phyloP scores from a whole-genome alignment of 1,139 yeast species.

The Debaryomyces fabryi region DNA sequence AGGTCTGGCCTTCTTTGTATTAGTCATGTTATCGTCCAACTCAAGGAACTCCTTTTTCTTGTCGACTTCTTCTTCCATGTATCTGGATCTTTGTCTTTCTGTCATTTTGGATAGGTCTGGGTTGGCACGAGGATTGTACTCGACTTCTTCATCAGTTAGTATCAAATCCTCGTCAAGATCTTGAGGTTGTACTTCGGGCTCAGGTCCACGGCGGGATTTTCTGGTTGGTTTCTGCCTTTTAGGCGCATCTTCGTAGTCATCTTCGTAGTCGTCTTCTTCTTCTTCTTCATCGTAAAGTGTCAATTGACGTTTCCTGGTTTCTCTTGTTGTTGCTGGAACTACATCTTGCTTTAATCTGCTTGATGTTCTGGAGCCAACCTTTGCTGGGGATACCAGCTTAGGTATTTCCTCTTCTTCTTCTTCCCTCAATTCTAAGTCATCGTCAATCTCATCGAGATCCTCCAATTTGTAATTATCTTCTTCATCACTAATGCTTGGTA shows the following conservation, averaged over 20 bases:
- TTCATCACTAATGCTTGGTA: conserved; percentile 29
- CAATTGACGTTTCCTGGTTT: conserved; percentile 33
- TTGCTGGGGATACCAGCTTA: conserved; percentile 10
- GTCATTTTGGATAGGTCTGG: conserved; percentile 61
- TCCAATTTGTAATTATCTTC: conserved; percentile 40
- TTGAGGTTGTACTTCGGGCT: conserved; percentile 20
- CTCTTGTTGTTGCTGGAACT: conserved; percentile 19
- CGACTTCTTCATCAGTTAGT: conserved; percentile 48
- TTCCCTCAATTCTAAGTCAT: conserved; percentile 40
- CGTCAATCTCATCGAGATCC: conserved; percentile 46
- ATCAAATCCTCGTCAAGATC: conserved; percentile 43
- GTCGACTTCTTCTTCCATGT: conserved; percentile 32
- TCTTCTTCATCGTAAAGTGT: conserved; percentile 39
- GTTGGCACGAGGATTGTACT: conserved; percentile 42
- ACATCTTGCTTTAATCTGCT: conserved; percentile 11
- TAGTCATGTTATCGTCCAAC: conserved; percentile 28
- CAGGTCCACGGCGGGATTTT: conserved; percentile 12
- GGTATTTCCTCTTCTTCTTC: conserved; percentile 30
- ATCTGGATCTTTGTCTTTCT: conserved; percentile 59
- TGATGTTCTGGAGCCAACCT: conserved; percentile 3
- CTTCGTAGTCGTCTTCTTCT: conserved; percentile 31
- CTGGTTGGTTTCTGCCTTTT: conserved; percentile 4
- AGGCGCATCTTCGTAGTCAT: conserved; percentile 16
- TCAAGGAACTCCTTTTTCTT: conserved; percentile 26
- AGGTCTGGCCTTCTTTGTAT: conserved; percentile 27